Evolutionary conservation across 768 basidiomycete genomes (phyloP).

Genomic region (Pleurotus tuber-regium): DNA sequence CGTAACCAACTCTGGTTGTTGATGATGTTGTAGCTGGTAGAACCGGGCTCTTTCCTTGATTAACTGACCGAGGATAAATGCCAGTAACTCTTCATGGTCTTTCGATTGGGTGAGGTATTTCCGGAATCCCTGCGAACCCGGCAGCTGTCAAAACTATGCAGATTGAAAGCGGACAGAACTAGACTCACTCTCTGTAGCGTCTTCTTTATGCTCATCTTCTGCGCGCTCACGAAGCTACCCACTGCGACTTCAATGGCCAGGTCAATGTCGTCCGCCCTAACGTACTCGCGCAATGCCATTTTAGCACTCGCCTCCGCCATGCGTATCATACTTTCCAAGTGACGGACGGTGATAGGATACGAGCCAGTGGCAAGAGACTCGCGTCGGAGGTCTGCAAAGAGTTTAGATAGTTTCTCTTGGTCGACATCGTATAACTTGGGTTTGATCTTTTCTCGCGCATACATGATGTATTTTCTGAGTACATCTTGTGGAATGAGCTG

Average conservation of each 20-base stretch:
- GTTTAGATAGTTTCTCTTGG: slow-evolving; percentile 89
- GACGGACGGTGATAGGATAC: slow-evolving; percentile 96
- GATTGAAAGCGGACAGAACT: neutral
- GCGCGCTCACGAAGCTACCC: slow-evolving; percentile 91
- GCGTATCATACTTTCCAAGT: slow-evolving; percentile 98
- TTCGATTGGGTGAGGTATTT: slow-evolving; percentile 96
- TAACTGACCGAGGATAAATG: slow-evolving; percentile 91
- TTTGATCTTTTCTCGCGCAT: slow-evolving; percentile 87
- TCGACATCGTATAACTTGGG: slow-evolving; percentile 96
- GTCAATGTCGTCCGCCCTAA: slow-evolving; percentile 94
- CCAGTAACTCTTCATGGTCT: slow-evolving; percentile 93
- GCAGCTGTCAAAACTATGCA: slow-evolving; percentile 5
- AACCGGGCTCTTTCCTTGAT: slow-evolving; percentile 91
- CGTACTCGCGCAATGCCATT: slow-evolving; percentile 97
- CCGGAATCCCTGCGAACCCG: slow-evolving; percentile 72
- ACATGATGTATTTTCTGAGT: slow-evolving; percentile 98
- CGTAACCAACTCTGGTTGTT: slow-evolving; percentile 74
- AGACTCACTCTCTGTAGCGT: slow-evolving; percentile 85
- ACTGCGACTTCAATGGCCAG: slow-evolving; percentile 95
- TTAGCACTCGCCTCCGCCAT: slow-evolving; percentile 99
- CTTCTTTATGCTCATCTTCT: slow-evolving; percentile 99
- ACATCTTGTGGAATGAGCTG: slow-evolving; percentile 97
- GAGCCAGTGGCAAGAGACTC: slow-evolving; percentile 98
- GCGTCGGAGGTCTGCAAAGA: slow-evolving; percentile 93
- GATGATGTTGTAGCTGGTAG: slow-evolving; percentile 71